Evolutionary conservation across 2,329 filamentous ascomycete genomes (phyloP).

Genomic region (Fonsecaea pedrosoi): DNA sequence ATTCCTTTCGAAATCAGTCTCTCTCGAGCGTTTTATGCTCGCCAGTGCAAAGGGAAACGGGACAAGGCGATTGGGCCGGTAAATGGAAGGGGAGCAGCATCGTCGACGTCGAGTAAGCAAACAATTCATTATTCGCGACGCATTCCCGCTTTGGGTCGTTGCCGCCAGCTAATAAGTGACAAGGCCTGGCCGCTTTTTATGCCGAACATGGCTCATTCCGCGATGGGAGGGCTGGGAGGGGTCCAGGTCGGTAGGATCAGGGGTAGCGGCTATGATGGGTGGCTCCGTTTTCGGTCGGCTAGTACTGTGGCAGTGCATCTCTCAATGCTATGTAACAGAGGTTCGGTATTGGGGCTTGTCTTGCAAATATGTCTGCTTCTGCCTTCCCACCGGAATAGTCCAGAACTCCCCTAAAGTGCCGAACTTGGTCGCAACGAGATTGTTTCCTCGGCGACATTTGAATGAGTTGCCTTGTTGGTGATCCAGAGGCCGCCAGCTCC

Average conservation of each 20-base stretch:
- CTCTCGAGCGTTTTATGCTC: background rate
- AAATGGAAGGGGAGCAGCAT: background rate
- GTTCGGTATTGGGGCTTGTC: background rate
- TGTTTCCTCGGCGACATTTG: background rate
- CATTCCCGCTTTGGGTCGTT: background rate
- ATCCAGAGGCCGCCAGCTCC: constrained; percentile 1
- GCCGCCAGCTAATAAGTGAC: background rate
- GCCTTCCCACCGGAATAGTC: background rate
- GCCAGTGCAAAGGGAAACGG: background rate
- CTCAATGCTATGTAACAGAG: background rate
- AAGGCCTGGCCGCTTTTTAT: background rate
- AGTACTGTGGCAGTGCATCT: background rate
- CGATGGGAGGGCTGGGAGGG: background rate
- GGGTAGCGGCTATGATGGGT: background rate
- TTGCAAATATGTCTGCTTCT: background rate
- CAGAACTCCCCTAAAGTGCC: background rate
- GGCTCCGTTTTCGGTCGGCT: background rate
- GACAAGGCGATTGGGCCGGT: background rate
- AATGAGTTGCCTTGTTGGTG: background rate
- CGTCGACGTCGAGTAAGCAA: background rate
- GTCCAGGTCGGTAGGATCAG: background rate
- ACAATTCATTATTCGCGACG: background rate
- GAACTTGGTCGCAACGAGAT: background rate
- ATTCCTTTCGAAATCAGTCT: background rate
- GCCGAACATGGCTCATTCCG: background rate